Base-by-base conservation (phyloP, 495 filamentous ascomycete species). In the Annulohypoxylon bovei region DNA sequence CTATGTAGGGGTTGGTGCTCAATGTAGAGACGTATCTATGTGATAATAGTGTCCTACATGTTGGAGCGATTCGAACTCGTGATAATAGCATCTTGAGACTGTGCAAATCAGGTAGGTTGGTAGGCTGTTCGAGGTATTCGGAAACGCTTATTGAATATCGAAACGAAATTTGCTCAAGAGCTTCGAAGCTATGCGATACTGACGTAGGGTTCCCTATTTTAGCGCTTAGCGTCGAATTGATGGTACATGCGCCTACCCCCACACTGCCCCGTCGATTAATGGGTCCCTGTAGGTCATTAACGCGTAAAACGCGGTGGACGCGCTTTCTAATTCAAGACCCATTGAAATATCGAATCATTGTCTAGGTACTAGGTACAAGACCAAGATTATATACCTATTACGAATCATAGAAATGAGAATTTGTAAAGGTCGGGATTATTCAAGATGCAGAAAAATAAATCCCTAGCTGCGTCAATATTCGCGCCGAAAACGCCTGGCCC, bases 1-100 rank as follows among this genome's bases (percentile, higher is more conserved):
- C 85, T 67, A 87, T 86, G 60, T 76, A 72, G 1, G 81, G 74
- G 65, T 85, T 85, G 65, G 73, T 78, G n/a, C 65, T 56, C 7
- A 84, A 52, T 4, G 82, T 82, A 22, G 80, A 79, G 1, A 83
- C 20, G 39, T 56, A 47, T 11, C 68, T 74, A 58, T 53, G 47
- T 35, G 66, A 68, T 23, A 71, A 46, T 49, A 76, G 39, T 40
- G 50, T 56, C 57, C 61, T 68, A 62, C 47, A 71, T 44, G 61
- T 65, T 28, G 69, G 65, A 7, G 40, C 44, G 61, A 71, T 62
- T 27, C 62, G 59, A 44, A 40, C 63, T 20, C 72, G 68, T 42
- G 69, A 72, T 44, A 75, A 30, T 59, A 76, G 54, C 74, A 75
- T 76, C 30, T 63, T 64, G 65, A 44, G 0, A 16, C 20, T 53